Evolutionary conservation across 108 stramenopile species (phyloP).

Genomic region (Cyclotella kingstonii): DNA sequence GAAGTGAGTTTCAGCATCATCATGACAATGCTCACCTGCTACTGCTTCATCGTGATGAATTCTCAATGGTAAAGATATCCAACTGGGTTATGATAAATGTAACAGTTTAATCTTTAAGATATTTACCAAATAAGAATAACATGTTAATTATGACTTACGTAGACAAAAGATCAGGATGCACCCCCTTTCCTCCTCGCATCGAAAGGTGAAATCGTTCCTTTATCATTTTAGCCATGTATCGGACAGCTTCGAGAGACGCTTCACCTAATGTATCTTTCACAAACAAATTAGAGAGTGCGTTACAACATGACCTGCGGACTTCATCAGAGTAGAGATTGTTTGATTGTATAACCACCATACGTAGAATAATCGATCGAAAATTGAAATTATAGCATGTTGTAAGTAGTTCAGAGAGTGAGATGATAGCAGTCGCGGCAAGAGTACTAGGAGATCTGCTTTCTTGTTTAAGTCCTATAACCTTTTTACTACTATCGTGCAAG

Average conservation of each 20-base stretch:
- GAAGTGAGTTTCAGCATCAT: too few species aligned
- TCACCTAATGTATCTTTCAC: slow-evolving; percentile 74
- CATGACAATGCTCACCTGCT: too few species aligned
- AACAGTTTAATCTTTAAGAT: neutral
- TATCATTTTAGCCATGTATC: slow-evolving; percentile 67
- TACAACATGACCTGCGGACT: slow-evolving; percentile 66
- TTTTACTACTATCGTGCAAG: neutral
- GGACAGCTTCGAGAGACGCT: slow-evolving; percentile 75
- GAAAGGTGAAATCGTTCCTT: slow-evolving; percentile 45
- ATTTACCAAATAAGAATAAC: neutral
- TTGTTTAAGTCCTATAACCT: neutral
- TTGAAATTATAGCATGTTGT: slow-evolving; percentile 81
- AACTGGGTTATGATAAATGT: slow-evolving; percentile 3
- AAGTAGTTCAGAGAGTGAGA: slow-evolving; percentile 73
- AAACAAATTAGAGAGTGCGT: slow-evolving; percentile 64
- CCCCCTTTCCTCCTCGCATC: slow-evolving; percentile 1
- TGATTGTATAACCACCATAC: slow-evolving; percentile 63
- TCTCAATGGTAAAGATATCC: slow-evolving; percentile 68
- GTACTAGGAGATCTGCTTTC: slow-evolving; percentile 44
- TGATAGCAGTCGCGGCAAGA: slow-evolving; percentile 67
- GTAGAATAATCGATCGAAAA: slow-evolving; percentile 77
- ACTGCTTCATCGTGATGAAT: slow-evolving; percentile 83
- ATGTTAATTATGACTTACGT: slow-evolving; percentile 2
- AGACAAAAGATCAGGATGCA: slow-evolving; percentile 61
- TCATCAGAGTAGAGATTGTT: slow-evolving; percentile 56